phyloP scores from a whole-genome alignment of 768 basidiomycete species.

The Paxillus involutus region DNA sequence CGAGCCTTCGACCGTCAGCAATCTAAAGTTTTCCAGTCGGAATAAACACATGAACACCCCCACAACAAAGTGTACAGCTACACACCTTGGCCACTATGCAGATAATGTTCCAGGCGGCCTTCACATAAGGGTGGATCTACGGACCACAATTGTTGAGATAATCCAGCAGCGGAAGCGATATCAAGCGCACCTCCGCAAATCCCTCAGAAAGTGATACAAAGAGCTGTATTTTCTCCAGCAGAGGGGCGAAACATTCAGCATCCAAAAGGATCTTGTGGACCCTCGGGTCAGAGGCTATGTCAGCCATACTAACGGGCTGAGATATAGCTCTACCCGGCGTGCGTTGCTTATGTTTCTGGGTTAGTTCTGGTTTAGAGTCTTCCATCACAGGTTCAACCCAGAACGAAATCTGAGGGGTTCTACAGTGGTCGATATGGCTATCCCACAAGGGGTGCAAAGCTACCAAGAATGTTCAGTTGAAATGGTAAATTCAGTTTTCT shows the following conservation, averaged over 20 bases:
- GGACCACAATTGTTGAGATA: neutral
- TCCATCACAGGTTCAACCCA: neutral
- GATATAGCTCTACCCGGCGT: neutral
- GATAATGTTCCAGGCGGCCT: neutral
- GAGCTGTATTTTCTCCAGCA: neutral
- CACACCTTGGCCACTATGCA: neutral
- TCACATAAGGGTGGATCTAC: constrained; percentile 1
- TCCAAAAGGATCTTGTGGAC: neutral
- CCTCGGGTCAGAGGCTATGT: neutral
- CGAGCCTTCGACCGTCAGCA: neutral
- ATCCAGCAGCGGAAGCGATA: neutral
- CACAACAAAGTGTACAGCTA: neutral
- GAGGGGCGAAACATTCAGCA: neutral
- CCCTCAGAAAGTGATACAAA: no score
- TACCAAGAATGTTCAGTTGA: neutral
- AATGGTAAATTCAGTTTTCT: neutral
- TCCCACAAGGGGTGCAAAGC: neutral
- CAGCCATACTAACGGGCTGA: neutral
- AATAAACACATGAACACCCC: neutral
- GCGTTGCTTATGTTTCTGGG: neutral
- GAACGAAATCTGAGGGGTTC: neutral
- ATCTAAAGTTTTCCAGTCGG: neutral
- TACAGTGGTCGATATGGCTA: neutral
- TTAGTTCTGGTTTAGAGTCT: neutral
- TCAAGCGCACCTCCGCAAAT: no score